Conservation (phyloP, 2,329 filamentous ascomycete genomes). For the Emmonsia crescens region DNA sequence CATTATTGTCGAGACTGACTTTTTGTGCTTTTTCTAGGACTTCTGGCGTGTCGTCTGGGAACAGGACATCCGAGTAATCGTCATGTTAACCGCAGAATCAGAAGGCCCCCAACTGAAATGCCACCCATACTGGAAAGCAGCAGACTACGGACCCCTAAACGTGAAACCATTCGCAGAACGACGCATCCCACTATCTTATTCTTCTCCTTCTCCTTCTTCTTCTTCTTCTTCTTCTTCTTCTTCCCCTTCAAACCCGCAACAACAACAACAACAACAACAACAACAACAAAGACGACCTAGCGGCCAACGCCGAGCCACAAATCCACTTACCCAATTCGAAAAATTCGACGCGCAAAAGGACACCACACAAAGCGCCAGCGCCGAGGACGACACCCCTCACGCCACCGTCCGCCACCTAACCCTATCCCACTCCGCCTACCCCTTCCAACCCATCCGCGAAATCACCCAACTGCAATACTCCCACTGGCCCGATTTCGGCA, state of each 20-base stretch:
- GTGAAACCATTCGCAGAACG: constrained; percentile 72
- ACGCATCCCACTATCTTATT: constrained; percentile 61
- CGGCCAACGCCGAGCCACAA: constrained; percentile 27
- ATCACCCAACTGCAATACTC: constrained; percentile 92
- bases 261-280: constrained; percentile 4
- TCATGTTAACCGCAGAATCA: constrained; percentile 90
- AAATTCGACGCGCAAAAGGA: constrained; percentile 21
- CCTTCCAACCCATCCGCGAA: constrained; percentile 78
- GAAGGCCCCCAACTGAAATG: constrained; percentile 93
- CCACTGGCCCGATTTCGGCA: constrained; percentile 95
- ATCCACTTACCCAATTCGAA: constrained; percentile 20
- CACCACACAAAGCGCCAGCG: constrained; percentile 9
- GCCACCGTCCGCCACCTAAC: constrained; percentile 82
- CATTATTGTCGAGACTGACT: not conserved
- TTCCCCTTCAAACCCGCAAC: constrained; percentile 26
- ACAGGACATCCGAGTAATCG: constrained; percentile 85
- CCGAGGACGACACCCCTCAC: constrained; percentile 52
- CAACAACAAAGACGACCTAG: constrained; percentile 19
- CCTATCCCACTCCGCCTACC: constrained; percentile 61
- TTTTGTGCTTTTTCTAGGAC: constrained; percentile 47
- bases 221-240: constrained; percentile 13
- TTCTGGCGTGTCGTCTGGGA: constrained; percentile 99
- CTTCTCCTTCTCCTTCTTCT: constrained; percentile 13
- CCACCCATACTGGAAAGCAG: constrained; percentile 80
- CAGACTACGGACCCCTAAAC: constrained; percentile 65